Percentiles rank a stretch among this genome's conserved stretches.
These are phyloP conservation scores for Xylaria sp. DNA, from an alignment of 2,329 filamentous ascomycete species.

Conservation along the genomic window DNA sequence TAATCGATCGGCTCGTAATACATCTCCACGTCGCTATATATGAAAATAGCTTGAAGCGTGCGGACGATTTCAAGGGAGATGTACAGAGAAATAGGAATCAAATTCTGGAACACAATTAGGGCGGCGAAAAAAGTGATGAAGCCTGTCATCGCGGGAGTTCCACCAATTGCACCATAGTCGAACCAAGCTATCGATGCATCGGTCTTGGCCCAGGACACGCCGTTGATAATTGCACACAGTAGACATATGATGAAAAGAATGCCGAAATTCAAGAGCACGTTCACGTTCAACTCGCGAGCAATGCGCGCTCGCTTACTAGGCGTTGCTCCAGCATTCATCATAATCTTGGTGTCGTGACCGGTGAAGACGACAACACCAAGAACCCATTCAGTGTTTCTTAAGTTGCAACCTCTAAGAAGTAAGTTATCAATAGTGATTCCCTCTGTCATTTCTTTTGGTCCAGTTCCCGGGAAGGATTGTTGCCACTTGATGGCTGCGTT, in stretches of 20 bases:
- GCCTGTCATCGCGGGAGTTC: conserved; percentile 78
- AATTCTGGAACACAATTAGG: conserved; percentile 95
- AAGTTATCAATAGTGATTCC: conserved; percentile 95
- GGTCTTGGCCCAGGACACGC: conserved; percentile 79
- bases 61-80: conserved; percentile 97
- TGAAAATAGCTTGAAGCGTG: conserved; percentile 93
- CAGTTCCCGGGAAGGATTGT: conserved; percentile 72
- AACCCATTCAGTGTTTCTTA: conserved; percentile 96
- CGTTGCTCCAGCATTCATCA: conserved; percentile 97
- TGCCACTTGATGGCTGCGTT: conserved; percentile 89
- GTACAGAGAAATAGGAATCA: conserved; percentile 97
- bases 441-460: conserved; percentile 83
- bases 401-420: conserved; percentile 88
- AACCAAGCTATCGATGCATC: conserved; percentile 83
- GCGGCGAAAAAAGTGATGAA: conserved; percentile 98
- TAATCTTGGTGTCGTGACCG: conserved; percentile 96
- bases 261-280: conserved; percentile 95
- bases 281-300: conserved; percentile 93
- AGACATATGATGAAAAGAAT: conserved; percentile 92
- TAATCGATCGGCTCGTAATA: conserved; percentile 96
- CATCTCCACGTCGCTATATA: conserved; percentile 96
- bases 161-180: conserved; percentile 85
- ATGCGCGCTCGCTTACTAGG: conserved; percentile 93
- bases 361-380: conserved; percentile 94
- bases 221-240: conserved; percentile 84